Base-by-base conservation (phyloP, 2,329 filamentous ascomycete genomes). In the Talaromyces albobiverticillius region DNA sequence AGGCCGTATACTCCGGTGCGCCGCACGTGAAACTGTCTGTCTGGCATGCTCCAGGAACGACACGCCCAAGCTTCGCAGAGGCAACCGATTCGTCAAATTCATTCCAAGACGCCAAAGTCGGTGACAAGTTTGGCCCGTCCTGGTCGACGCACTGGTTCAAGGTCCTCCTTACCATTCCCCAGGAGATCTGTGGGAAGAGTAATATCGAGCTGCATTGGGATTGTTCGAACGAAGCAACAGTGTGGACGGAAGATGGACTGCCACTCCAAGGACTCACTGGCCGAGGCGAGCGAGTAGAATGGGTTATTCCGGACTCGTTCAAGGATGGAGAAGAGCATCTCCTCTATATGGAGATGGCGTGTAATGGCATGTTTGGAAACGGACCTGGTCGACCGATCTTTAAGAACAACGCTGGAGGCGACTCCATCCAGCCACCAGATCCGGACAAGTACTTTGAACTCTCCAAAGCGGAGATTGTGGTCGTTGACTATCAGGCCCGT, bases 91-190 rank as follows among this genome's bases (percentile, higher is more conserved):
- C 18, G 14, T 80, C 77, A n/a, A 85, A 95, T 61, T 76, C 86
- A 5, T 99, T 93, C 76, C 82, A 81, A 51, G 81, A 86, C 46
- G 88, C 92, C 9, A 76, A 82, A 20, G 84, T 91, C 53, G 92
- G 93, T 54, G 81, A 88, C 55, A 84, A 79, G 4, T 97, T 97
- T 63, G 94, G 94, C 0, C 94, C 94, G 2, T 93, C 91, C 26
- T 99, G 94, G 94, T 88, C 91, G 1, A 99, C 94, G 9, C 94
- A 97, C 71, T 99, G 94, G 94, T 95, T 99, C 81, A 89, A 85
- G 63, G 82, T 96, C 53, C 77, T 86, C 54, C 76, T 99, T 58
- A 89, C 83, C 4, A 81, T 97, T 14, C 93, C 94, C 5, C 68
- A 83, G 53, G 76, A 89, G 10, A 81, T 96, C 64, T 75, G 72